Conservation (phyloP, 208 protist species). For the Crithidia brevicula region DNA sequence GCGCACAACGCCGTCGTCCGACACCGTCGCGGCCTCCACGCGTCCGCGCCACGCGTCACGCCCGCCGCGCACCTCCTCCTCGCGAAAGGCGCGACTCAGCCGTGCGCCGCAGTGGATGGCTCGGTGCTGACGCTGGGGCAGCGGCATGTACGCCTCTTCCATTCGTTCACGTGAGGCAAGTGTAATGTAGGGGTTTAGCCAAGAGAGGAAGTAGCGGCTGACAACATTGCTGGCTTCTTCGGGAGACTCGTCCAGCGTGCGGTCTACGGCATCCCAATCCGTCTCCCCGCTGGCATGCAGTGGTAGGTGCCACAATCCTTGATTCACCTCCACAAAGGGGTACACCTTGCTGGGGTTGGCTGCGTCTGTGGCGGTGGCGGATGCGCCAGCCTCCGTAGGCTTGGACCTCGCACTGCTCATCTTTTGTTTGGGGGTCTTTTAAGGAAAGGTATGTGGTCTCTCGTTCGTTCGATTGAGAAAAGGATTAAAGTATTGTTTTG, state of each 20-base stretch:
- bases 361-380: background rate
- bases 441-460: no score
- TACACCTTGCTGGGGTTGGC: conserved; percentile 4
- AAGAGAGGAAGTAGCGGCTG: conserved; percentile 38
- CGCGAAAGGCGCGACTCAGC: conserved; percentile 36
- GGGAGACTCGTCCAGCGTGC: conserved; percentile 20
- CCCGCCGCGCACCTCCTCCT: conserved; percentile 26
- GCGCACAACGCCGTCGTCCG: conserved; percentile 2
- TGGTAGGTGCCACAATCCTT: conserved; percentile 18
- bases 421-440: no score
- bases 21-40: conserved; percentile 22
- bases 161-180: conserved; percentile 37
- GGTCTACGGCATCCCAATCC: conserved; percentile 4
- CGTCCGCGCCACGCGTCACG: conserved; percentile 34
- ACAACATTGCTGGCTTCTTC: conserved; percentile 23
- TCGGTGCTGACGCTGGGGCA: conserved; percentile 20
- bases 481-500: no score
- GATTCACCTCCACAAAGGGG: conserved; percentile 26
- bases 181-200: conserved; percentile 39
- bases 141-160: conserved; percentile 34
- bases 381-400: no score
- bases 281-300: background rate
- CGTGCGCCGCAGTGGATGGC: conserved; percentile 40
- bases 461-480: no score
- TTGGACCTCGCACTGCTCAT: no score